Conservation (phyloP, 2,329 filamentous ascomycete species). For the Calonectria ilicicola region DNA sequence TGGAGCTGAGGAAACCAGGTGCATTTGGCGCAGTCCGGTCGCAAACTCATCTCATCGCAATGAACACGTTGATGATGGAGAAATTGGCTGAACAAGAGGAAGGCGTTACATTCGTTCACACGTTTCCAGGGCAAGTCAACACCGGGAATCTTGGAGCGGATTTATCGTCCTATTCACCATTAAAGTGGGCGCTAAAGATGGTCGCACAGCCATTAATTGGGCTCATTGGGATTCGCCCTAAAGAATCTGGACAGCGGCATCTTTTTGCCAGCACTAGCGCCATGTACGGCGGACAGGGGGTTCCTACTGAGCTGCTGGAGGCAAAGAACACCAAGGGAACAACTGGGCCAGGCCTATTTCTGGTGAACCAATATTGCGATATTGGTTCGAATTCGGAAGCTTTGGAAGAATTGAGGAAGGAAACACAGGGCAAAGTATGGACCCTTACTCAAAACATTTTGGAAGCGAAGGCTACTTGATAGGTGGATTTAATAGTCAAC, state of each 20-base stretch:
- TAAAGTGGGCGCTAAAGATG: slow-evolving; percentile 44
- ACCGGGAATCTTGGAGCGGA: slow-evolving; percentile 40
- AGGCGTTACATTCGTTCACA: slow-evolving; percentile 37
- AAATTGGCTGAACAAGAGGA: slow-evolving; percentile 27
- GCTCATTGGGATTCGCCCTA: slow-evolving; percentile 40
- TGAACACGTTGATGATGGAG: slow-evolving; percentile 37
- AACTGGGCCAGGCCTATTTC: slow-evolving; percentile 44
- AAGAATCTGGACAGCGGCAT: slow-evolving; percentile 47
- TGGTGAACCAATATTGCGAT: slow-evolving; percentile 45
- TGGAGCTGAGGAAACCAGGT: slow-evolving; percentile 40
- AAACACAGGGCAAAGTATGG: slow-evolving; percentile 45
- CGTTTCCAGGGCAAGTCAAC: slow-evolving; percentile 38
- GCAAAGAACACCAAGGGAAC: slow-evolving; percentile 41
- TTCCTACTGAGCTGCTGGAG: slow-evolving; percentile 43
- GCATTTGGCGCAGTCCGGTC: slow-evolving; percentile 33
- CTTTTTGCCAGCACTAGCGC: slow-evolving; percentile 49
- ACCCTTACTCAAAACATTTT: slow-evolving; percentile 38
- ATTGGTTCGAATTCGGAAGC: slow-evolving; percentile 43
- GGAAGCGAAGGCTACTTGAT: not conserved
- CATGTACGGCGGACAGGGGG: slow-evolving; percentile 47
- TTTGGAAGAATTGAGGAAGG: slow-evolving; percentile 42
- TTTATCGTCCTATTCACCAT: slow-evolving; percentile 32
- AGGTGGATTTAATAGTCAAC: too few relatives aligned
- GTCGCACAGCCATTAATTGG: slow-evolving; percentile 44
- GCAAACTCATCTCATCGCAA: slow-evolving; percentile 42